A percentile compares a stretch with the other conserved stretches of the same genome.
These are phyloP conservation scores for Penicillium sp. DNA, from an alignment of 2,329 filamentous ascomycete species.

Conservation along the genomic window DNA sequence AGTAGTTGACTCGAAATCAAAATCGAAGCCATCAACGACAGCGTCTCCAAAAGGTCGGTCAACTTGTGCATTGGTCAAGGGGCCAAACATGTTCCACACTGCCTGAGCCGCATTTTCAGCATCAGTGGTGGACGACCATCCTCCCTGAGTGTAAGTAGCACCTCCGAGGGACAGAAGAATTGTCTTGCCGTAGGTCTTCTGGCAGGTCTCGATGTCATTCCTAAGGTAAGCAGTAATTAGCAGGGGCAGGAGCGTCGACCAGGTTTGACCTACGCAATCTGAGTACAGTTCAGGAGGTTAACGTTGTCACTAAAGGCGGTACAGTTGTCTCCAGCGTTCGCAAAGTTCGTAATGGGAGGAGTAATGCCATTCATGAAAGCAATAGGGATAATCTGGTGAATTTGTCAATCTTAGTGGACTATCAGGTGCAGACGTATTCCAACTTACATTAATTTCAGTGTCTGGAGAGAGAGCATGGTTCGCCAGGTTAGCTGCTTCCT, in stretches of 20 bases:
- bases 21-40: conserved; percentile 70
- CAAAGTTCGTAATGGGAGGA: conserved; percentile 50
- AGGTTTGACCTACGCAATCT: conserved; percentile 55
- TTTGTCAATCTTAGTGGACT: conserved; percentile 5
- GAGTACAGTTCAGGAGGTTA: conserved; percentile 57
- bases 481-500: background rate
- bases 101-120: conserved; percentile 58
- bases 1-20: conserved; percentile 65
- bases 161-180: conserved; percentile 70
- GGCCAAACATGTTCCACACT: conserved; percentile 69
- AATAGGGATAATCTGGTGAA: conserved; percentile 57
- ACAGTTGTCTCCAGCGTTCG: conserved; percentile 63
- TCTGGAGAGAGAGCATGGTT: conserved; percentile 7
- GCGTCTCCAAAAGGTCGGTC: conserved; percentile 66
- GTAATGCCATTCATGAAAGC: conserved; percentile 60
- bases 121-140: conserved; percentile 53
- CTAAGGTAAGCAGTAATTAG: conserved; percentile 17
- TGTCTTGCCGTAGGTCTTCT: conserved; percentile 62
- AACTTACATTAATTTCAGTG: conserved; percentile 18
- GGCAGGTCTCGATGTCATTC: conserved; percentile 56
- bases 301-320: conserved; percentile 54
- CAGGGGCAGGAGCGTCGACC: conserved; percentile 20
- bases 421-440: background rate
- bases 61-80: conserved; percentile 42
- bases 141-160: conserved; percentile 65